These are phyloP conservation scores for Angophora floribunda DNA, from an alignment of 345 rosid species.

Conservation along the genomic window DNA sequence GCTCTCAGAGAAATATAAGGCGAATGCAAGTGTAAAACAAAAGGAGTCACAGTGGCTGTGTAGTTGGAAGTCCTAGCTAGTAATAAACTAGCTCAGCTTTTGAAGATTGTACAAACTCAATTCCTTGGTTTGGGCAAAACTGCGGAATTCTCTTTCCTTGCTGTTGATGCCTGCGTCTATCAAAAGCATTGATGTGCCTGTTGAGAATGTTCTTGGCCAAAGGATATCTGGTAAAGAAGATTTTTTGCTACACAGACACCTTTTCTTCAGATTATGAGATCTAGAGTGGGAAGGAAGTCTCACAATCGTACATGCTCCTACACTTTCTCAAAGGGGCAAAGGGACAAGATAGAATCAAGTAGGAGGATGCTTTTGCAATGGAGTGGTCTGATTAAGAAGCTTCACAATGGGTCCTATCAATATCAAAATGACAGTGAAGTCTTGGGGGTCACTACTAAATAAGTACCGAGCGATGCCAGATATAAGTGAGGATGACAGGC, in stretches of 20 bases:
- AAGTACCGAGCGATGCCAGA: background rate
- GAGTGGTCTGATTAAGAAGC: background rate
- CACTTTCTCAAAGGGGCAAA: background rate
- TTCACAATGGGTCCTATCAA: background rate
- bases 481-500: background rate
- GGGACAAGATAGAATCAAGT: background rate
- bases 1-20: background rate
- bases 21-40: background rate
- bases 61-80: background rate
- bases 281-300: background rate
- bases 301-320: background rate
- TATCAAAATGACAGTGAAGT: background rate
- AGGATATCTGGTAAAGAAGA: background rate
- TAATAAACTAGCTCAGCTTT: background rate
- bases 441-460: background rate
- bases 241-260: background rate
- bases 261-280: background rate
- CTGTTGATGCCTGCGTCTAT: background rate
- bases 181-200: background rate
- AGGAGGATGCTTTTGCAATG: background rate
- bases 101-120: background rate
- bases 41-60: background rate
- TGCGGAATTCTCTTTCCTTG: background rate
- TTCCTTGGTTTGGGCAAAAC: background rate
- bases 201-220: background rate